phyloP scores from a whole-genome alignment of 257 asterid genomes.

The Petunia axillaris region DNA sequence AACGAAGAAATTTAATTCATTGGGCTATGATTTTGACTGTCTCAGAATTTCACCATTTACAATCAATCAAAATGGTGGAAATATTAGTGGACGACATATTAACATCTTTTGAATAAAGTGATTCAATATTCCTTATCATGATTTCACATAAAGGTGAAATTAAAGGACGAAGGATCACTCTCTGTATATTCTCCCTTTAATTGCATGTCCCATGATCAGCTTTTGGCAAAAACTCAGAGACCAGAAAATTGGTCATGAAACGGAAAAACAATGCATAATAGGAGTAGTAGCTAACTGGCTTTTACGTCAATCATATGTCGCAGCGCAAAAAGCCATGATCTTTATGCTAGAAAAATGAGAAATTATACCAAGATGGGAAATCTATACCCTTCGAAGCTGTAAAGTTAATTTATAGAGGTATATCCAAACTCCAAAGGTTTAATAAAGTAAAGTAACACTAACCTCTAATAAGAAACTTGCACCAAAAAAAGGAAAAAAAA shows the following conservation, averaged over 20 bases:
- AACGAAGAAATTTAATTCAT: background rate
- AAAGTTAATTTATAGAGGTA: background rate
- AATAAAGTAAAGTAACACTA: background rate
- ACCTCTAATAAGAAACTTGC: too few species aligned
- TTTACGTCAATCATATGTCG: background rate
- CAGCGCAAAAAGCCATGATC: background rate
- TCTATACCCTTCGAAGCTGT: background rate
- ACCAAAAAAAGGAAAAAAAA: background rate
- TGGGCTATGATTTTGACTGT: background rate
- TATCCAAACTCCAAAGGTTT: background rate
- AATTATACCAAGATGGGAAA: background rate
- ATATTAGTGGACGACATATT: conserved; percentile 34
- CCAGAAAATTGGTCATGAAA: conserved; percentile 25
- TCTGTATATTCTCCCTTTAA: conserved; percentile 35
- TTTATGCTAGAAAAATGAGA: background rate
- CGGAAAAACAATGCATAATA: background rate
- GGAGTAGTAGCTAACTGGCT: background rate
- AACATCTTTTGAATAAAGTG: conserved; percentile 29
- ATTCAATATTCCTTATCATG: conserved; percentile 23
- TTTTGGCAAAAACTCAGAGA: conserved; percentile 25
- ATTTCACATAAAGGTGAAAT: conserved; percentile 25
- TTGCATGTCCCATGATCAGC: background rate
- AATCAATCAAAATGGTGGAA: background rate
- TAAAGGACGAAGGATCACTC: conserved; percentile 11
- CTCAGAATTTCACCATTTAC: background rate